Evolutionary conservation across 768 basidiomycete species (phyloP).

Genomic region (Kwoniella dendrophila): DNA sequence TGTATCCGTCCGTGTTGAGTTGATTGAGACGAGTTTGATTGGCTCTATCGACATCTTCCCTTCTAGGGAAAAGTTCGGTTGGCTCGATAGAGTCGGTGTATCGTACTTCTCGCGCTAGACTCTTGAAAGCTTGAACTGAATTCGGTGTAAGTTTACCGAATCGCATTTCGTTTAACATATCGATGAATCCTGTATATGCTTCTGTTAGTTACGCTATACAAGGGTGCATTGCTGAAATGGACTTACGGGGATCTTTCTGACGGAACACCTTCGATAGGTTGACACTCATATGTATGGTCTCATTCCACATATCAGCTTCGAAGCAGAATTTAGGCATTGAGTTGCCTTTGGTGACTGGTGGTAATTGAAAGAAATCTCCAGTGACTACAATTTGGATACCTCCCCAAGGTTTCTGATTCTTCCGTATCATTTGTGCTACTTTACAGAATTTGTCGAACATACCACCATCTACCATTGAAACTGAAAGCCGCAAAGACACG

Average conservation of each 20-base stretch:
- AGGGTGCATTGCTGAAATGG: background rate
- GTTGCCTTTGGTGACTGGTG: constrained; percentile 76
- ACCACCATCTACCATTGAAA: constrained; percentile 92
- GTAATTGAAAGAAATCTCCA: constrained; percentile 97
- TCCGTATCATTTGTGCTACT: constrained; percentile 69
- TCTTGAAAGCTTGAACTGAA: constrained; percentile 72
- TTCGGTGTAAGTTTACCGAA: constrained; percentile 70
- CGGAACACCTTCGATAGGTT: constrained; percentile 95
- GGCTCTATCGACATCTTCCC: constrained; percentile 86
- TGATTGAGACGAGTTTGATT: constrained; percentile 70
- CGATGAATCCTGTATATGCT: constrained; percentile 69
- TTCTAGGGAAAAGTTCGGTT: constrained; percentile 92
- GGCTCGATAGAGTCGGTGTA: constrained; percentile 82
- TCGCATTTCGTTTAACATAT: constrained; percentile 99
- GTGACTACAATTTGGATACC: constrained; percentile 94
- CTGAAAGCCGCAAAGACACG: too few species aligned
- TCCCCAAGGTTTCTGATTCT: constrained; percentile 73
- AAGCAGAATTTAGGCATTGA: constrained; percentile 80
- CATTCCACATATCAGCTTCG: constrained; percentile 77
- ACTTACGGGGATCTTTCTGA: constrained; percentile 82
- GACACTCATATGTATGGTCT: constrained; percentile 75
- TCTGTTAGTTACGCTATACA: constrained; percentile 3
- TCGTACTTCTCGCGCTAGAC: constrained; percentile 68
- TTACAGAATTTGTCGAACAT: constrained; percentile 80
- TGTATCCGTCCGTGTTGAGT: constrained; percentile 63